Evolutionary conservation across 257 asterid genomes (phyloP), one percentile per base, ranked within the genome.

Genomic region (Cynanchum wilfordii): DNA sequence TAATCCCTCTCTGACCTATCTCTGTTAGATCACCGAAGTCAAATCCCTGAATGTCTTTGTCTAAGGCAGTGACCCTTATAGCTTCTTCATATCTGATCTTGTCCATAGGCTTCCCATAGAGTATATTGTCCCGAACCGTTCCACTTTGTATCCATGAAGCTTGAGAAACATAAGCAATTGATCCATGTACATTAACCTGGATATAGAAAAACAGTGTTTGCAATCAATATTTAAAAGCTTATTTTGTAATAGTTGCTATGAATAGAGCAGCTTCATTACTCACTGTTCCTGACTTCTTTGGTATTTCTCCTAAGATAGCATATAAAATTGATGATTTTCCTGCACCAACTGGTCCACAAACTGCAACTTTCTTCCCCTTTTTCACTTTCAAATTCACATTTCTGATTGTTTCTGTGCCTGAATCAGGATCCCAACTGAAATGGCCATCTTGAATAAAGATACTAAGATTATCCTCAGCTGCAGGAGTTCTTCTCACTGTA

Each of bases 81-180:
- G 91, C 93, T 71, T 83, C 82, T 12, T 87, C 81, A 67, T 89
- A 91, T 51, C 62, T 85, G 44, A 47, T 30, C 70, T 79, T 78
- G 50, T 89, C 87, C 91, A 89, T 86, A 40, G 80, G 81, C 90
- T 82, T 89, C 12, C 96, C 97, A 19, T 76, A 91, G 44, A 91
- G 88, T 73, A 91, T 86, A 33, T 89, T 91, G 33, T 88, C 96
- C 1, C 90, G 90, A 25, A 91, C 56, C 0, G 89, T 89, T 73
- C 97, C 97, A 72, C 97, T 89, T 45, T 91, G 96, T 56, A 91
- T 91, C 95, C 96, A 91, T 17, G 93, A 77, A 33, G 86, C 79
- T 75, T 91, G 97, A 67, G 97, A 85, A 60, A 91, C 97, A 75
- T 91, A 91, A 49, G 96, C 96, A 56, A 84, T 72, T 25, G 95